A percentile compares a stretch with the other conserved stretches of the same genome.
Evolutionary conservation across 257 asterid species (phyloP).

Genomic region (Verbena officinalis): DNA sequence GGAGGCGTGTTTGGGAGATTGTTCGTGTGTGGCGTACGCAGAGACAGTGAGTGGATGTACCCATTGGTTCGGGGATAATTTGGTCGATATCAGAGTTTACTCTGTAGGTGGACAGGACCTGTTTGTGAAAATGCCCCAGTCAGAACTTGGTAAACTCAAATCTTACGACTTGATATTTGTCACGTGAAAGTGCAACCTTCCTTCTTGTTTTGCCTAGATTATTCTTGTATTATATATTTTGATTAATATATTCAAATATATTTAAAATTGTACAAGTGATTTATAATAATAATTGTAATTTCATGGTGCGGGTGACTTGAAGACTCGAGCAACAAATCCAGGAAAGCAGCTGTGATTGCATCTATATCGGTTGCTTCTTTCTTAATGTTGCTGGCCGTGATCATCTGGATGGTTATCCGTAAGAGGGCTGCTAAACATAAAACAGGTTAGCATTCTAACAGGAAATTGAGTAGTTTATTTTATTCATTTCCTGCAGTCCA

Average conservation of each 20-base stretch:
- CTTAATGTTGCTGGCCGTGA: constrained; percentile 1
- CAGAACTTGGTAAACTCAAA: constrained; percentile 42
- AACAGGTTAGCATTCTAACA: constrained; percentile 13
- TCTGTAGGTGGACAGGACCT: constrained; percentile 43
- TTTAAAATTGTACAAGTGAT: neutral
- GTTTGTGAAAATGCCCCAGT: constrained; percentile 39
- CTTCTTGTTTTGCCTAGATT: too few relatives aligned
- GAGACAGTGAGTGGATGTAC: constrained; percentile 33
- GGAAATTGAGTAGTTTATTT: neutral
- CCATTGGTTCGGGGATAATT: constrained; percentile 42
- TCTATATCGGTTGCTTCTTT: constrained; percentile 20
- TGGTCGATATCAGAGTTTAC: constrained; percentile 37
- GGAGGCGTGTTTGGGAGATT: constrained; percentile 36
- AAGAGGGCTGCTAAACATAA: neutral
- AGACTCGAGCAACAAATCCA: constrained; percentile 17
- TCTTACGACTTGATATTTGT: neutral
- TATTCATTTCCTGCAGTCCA: neutral
- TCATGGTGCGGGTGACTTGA: neutral
- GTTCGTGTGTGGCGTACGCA: constrained; percentile 50
- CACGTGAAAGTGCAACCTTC: neutral
- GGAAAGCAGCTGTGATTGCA: constrained; percentile 15
- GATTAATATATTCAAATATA: neutral
- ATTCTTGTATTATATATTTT: neutral
- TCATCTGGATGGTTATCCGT: constrained; percentile 22
- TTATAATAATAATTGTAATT: neutral